Evolutionary conservation across 805 yeast species (phyloP).

Genomic region (Kluyveromyces aestuarii): DNA sequence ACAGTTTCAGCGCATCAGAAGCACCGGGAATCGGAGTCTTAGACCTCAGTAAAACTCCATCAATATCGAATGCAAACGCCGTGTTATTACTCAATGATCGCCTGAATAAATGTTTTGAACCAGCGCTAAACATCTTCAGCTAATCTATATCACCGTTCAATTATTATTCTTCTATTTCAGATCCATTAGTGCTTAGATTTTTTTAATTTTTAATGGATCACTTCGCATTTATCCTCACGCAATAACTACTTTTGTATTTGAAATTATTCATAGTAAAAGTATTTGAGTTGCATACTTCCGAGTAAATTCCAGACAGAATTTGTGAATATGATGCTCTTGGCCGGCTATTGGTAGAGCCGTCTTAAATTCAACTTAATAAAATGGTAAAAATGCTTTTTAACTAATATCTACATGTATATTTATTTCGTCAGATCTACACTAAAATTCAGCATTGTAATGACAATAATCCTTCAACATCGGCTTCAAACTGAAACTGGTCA

Average conservation of each 20-base stretch:
- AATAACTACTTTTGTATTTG: no score
- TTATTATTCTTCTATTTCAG: no score
- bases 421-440: neutral
- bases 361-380: no score
- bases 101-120: neutral
- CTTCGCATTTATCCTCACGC: no score
- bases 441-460: neutral
- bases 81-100: conserved; percentile 7
- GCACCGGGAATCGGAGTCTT: conserved; percentile 59
- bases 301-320: no score
- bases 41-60: conserved; percentile 82
- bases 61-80: conserved; percentile 43
- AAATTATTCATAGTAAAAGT: no score
- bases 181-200: no score
- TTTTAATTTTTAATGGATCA: no score
- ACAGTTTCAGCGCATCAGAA: conserved; percentile 43
- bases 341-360: no score
- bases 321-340: no score
- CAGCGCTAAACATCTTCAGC: neutral
- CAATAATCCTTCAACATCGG: conserved; percentile 3
- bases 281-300: no score
- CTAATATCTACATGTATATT: neutral
- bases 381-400: neutral
- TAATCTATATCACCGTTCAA: no score
- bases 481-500: conserved; percentile 10